Conservation (phyloP, 345 rosid genomes). For the Moricandia arvensis region DNA sequence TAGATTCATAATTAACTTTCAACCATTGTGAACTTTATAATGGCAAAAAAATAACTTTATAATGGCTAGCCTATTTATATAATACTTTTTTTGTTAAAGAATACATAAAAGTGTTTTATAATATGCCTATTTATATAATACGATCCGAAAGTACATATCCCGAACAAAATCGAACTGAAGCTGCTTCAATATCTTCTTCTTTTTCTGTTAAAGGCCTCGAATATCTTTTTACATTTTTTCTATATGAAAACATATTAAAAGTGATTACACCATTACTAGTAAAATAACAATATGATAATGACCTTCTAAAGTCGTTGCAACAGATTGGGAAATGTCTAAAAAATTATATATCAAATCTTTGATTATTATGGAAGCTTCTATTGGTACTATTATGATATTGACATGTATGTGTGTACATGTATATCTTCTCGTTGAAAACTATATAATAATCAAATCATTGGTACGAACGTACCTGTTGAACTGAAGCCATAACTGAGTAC, state of each 20-base stretch:
- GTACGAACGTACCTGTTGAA: background rate
- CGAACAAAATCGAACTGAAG: background rate
- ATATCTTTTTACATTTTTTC: background rate
- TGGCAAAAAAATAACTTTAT: too few relatives aligned
- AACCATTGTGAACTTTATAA: background rate
- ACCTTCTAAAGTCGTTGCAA: background rate
- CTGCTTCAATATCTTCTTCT: background rate
- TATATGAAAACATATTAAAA: background rate
- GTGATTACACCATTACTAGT: background rate
- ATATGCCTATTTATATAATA: too few relatives aligned
- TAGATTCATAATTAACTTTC: too few relatives aligned
- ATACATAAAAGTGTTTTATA: too few relatives aligned
- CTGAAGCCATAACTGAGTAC: background rate
- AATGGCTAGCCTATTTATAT: too few relatives aligned
- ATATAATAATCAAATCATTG: background rate
- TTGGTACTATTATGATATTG: background rate
- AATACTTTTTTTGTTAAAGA: too few relatives aligned
- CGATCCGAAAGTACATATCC: background rate
- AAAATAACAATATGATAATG: too few relatives aligned
- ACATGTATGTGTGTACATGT: constrained; percentile 2
- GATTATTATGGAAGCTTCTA: background rate
- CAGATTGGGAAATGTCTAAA: background rate
- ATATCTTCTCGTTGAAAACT: background rate
- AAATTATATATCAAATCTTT: background rate
- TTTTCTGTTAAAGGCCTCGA: background rate